Base-by-base conservation (phyloP, 805 yeast genomes). In the Suhomyces emberorum region DNA sequence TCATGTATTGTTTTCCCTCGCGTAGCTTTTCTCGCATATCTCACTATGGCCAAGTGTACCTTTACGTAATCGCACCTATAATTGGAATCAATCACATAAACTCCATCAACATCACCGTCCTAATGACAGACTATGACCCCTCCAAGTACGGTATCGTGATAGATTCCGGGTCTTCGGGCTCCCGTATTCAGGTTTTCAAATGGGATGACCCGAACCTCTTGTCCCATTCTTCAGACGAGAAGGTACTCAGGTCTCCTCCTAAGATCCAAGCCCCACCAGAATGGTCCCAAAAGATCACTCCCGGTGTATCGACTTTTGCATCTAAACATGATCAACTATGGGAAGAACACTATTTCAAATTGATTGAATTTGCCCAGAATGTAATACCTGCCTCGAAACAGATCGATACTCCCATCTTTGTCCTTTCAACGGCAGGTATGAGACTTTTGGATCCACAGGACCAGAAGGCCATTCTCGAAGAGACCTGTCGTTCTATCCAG, bases 351-450 rank as follows among this genome's bases (percentile, higher is more conserved):
- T 75, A 86, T 45, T 61, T 74, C 41, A 71, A 74, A 3, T 62
- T 93, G 32, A 65, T 89, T 12, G 66, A 75, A 30, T 78, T 79
- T 55, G 97, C 96, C 0, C 74, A 77, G 47, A 57, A 61, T 3
- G 73, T 83, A 15, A 77, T 93, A 6, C 98, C 98, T 0, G 50
- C 54, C 20, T 72, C 71, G 0, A 68, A 74, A 37, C 76, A 79
- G 46, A 42, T 57, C 1, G 74, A 76, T 4, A 91, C 98, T 0
- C 98, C 98, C 0, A 73, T 93, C 1, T 93, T 79, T 48, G 76
- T 93, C n/a, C 77, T 86, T 47, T 95, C 98, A 3, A 93, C 98
- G 0, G 98, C 98, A 4, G 98, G 98, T 2, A 88, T 93, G 95
- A 73, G 98, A 43, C 63, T 93, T 28, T 55, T 91, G 30, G 77